Base-by-base conservation (phyloP, 148 eudicot genomes). In the Fagopyrum homotropicum region DNA sequence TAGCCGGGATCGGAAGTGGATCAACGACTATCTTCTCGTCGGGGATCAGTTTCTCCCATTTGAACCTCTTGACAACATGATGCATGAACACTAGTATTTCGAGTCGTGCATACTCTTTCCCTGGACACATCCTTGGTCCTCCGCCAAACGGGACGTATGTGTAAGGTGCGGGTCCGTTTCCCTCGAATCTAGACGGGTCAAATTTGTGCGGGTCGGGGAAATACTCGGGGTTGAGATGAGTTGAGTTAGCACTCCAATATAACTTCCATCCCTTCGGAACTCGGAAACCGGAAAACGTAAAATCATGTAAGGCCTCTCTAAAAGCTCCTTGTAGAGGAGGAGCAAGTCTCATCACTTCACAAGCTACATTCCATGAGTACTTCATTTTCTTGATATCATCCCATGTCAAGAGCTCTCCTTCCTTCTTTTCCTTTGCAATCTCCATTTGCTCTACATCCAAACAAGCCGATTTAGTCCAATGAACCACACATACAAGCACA, bases 231-330 rank as follows among this genome's bases (percentile, higher is more conserved):
- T 70, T 48, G 16, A 69, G 45, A 52, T 76, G 79, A 26, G 82
- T 80, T 17, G 82, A 64, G 45, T 76, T 59, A 22, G 77, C 75
- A 22, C 74, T 80, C 79, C 79, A 73, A 4, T 80, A 73, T 54
- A 80, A 40, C 82, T 82, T 82, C 82, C 80, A 79, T 4, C 85
- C 82, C 59, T 82, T 77, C 16, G 82, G 82, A 70, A 82, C 59
- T 29, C 50, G 63, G 71, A 79, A 82, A 49, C 85, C 82, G 2
- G n/a, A 79, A 46, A 79, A 82, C 55, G 47, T 79, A 45, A 82
- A 76, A 17, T 82, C 85, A 17, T 59, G 54, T 22, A 73, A 70
- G 69, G 82, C 84, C 40, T 79, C 80, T 22, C 82, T 79, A 17
- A 79, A 82, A 12, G 59, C 80, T 12, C 82, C 82, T 64, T 79